Evolutionary conservation across 2,329 filamentous ascomycete species (phyloP).

Genomic region (Domatiomyces globalis): DNA sequence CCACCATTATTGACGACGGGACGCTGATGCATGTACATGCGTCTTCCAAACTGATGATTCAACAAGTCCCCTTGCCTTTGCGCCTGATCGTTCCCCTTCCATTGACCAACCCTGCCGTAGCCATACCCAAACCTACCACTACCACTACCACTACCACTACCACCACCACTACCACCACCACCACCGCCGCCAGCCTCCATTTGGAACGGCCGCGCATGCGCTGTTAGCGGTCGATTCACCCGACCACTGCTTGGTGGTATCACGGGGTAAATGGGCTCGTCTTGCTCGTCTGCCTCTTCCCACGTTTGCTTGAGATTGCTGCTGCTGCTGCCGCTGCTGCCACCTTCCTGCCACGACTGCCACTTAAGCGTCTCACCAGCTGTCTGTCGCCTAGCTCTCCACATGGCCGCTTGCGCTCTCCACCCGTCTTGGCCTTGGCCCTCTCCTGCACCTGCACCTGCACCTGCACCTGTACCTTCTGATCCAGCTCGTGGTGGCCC

Average conservation of each 20-base stretch:
- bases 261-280: constrained; percentile 8
- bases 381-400: constrained; percentile 10
- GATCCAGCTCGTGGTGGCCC: neutral
- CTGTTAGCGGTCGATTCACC: neutral
- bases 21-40: neutral
- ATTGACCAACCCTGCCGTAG: neutral
- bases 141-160: no score
- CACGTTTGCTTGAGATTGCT: constrained; percentile 2
- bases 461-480: neutral
- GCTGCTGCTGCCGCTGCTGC: no score
- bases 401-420: constrained; percentile 11
- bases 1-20: neutral
- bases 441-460: neutral
- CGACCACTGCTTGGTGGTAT: constrained; percentile 5
- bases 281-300: neutral
- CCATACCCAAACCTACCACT: neutral
- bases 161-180: no score
- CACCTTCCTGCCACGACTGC: constrained; percentile 3
- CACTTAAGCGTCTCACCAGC: constrained; percentile 4
- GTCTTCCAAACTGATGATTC: neutral
- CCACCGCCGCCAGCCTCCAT: neutral
- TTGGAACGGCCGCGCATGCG: neutral
- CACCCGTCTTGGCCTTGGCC: constrained; percentile 5
- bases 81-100: neutral
- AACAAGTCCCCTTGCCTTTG: neutral